Evolutionary conservation across 441 rosid genomes (phyloP).

Genomic region (Manihot esculenta): DNA sequence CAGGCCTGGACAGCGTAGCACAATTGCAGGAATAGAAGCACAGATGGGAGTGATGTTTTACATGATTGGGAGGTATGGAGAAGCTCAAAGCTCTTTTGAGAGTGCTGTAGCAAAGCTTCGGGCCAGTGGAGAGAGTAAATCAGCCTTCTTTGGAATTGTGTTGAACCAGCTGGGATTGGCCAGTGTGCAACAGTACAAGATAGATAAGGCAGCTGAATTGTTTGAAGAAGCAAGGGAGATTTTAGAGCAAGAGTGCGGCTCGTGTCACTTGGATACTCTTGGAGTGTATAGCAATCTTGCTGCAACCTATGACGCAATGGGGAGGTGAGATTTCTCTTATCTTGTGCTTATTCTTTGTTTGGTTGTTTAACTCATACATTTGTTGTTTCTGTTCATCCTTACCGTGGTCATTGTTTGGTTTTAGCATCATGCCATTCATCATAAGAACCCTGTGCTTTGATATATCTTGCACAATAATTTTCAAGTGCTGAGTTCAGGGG

Average conservation of each 20-base stretch:
- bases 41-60: constrained; percentile 92
- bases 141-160: constrained; percentile 83
- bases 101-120: constrained; percentile 71
- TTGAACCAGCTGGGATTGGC: constrained; percentile 94
- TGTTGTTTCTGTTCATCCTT: constrained; percentile 4
- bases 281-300: constrained; percentile 93
- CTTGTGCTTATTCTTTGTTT: background rate
- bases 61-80: constrained; percentile 74
- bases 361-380: background rate
- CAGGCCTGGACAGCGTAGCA: constrained; percentile 81
- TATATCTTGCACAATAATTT: background rate
- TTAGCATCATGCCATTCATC: background rate
- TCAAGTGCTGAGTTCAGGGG: background rate
- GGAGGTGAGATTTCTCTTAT: constrained; percentile 52
- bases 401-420: constrained; percentile 16
- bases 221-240: constrained; percentile 85
- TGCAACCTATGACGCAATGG: constrained; percentile 94
- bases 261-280: constrained; percentile 84
- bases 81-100: constrained; percentile 69
- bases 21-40: constrained; percentile 90
- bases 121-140: constrained; percentile 74
- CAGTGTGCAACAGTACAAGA: constrained; percentile 82
- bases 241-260: constrained; percentile 81
- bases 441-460: background rate
- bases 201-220: constrained; percentile 75